phyloP scores from a whole-genome alignment of 768 basidiomycete species.

The Collybia sp. region DNA sequence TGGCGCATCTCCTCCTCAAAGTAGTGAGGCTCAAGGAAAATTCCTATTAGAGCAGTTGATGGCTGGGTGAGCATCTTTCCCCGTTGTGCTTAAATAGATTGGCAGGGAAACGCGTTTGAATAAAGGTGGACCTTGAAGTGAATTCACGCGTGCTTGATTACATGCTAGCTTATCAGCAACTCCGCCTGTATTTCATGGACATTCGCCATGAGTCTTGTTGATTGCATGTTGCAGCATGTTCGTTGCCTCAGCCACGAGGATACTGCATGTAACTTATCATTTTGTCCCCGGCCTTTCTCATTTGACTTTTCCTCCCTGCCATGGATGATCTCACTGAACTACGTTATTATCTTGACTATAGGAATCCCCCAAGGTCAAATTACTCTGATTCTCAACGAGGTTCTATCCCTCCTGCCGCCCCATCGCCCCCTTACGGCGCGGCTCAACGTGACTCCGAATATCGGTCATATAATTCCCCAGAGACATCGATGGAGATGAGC shows the following conservation, averaged over 20 bases:
- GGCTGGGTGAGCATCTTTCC: slow-evolving; percentile 55
- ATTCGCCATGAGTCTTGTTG: slow-evolving; percentile 5
- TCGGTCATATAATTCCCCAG: slow-evolving; percentile 35
- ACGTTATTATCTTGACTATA: slow-evolving; percentile 20
- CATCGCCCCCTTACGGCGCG: slow-evolving; percentile 45
- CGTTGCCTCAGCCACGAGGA: slow-evolving; percentile 9
- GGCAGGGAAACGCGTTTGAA: neutral
- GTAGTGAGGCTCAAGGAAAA: slow-evolving; percentile 65
- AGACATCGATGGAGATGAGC: slow-evolving; percentile 33
- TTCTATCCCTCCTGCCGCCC: slow-evolving; percentile 28
- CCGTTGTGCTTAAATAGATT: neutral
- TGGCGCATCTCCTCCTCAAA: slow-evolving; percentile 47
- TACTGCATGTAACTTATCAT: slow-evolving; percentile 18
- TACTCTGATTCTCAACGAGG: slow-evolving; percentile 45
- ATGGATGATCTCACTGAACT: slow-evolving; percentile 9
- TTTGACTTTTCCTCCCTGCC: slow-evolving; percentile 15
- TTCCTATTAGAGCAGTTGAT: slow-evolving; percentile 76
- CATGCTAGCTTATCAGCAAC: slow-evolving; percentile 4
- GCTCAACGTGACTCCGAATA: slow-evolving; percentile 44
- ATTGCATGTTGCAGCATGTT: neutral
- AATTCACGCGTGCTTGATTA: neutral
- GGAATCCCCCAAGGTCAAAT: slow-evolving; percentile 43
- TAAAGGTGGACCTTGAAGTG: neutral
- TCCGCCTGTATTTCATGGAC: slow-evolving; percentile 2
- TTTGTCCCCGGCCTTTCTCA: slow-evolving; percentile 12